Evolutionary conservation across 1,284 basidiomycete species (phyloP).

Genomic region (Tylopilus sp.): DNA sequence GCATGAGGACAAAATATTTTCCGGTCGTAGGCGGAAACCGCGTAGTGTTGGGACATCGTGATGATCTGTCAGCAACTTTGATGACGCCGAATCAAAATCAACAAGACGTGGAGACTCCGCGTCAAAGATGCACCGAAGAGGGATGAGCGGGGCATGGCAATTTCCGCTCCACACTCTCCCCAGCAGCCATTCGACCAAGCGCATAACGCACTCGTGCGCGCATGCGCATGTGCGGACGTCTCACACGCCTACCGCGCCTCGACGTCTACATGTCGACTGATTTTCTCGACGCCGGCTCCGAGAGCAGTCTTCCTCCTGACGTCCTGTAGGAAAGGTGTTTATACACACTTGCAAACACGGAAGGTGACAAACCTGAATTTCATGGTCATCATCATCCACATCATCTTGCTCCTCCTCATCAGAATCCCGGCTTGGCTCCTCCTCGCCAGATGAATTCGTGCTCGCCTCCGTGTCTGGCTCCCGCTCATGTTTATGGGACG

Average conservation of each 20-base stretch:
- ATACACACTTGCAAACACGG: not conserved
- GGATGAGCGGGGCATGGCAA: slow-evolving; percentile 1
- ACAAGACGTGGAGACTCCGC: not conserved
- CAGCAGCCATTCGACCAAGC: not conserved
- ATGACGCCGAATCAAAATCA: not conserved
- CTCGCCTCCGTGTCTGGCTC: slow-evolving; percentile 13
- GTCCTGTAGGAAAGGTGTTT: slow-evolving; percentile 27
- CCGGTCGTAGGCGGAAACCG: not conserved
- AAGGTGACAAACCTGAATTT: slow-evolving; percentile 36
- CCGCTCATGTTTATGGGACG: slow-evolving; percentile 11
- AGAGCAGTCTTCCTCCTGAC: slow-evolving; percentile 39
- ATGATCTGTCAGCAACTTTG: not conserved
- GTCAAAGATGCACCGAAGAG: slow-evolving; percentile 11
- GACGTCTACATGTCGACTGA: slow-evolving; percentile 50
- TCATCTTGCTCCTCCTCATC: slow-evolving; percentile 31
- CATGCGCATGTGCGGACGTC: not conserved
- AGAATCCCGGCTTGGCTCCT: slow-evolving; percentile 11
- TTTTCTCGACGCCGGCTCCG: slow-evolving; percentile 69
- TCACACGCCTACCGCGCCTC: slow-evolving; percentile 17
- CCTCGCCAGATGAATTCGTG: slow-evolving; percentile 9
- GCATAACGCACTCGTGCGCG: not conserved
- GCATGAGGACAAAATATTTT: not conserved
- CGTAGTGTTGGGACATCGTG: not conserved
- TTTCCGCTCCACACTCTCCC: slow-evolving; percentile 9
- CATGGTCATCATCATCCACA: slow-evolving; percentile 39